Percentiles rank a stretch among this genome's conserved stretches.
Conservation (phyloP, 768 basidiomycete genomes). For the Nidularia pulvinata region DNA sequence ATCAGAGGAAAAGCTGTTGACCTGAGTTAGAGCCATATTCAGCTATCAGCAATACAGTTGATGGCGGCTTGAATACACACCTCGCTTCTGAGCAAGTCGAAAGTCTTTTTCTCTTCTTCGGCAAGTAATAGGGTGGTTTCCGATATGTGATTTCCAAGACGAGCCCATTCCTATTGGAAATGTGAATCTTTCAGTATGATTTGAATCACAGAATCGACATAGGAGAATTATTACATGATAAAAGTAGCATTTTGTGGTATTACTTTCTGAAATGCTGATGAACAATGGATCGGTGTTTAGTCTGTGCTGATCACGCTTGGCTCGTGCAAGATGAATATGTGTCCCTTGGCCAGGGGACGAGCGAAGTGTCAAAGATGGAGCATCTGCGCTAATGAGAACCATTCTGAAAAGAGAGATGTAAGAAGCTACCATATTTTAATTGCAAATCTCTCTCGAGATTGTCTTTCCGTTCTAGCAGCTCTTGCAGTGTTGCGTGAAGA, state of each 20-base stretch:
- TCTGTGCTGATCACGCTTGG: slow-evolving; percentile 58
- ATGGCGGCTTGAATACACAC: slow-evolving; percentile 26
- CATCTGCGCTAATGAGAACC: slow-evolving; percentile 36
- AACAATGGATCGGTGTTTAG: slow-evolving; percentile 51
- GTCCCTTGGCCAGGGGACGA: slow-evolving; percentile 68
- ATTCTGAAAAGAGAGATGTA: background rate
- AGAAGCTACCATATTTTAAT: slow-evolving; percentile 45
- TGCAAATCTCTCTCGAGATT: slow-evolving; percentile 57
- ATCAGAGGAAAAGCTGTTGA: slow-evolving; percentile 50
- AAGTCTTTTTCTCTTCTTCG: slow-evolving; percentile 70
- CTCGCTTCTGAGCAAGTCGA: slow-evolving; percentile 66
- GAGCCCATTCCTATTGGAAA: slow-evolving; percentile 76
- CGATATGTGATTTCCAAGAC: slow-evolving; percentile 67
- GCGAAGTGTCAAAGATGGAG: slow-evolving; percentile 74
- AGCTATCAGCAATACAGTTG: too few relatives aligned
- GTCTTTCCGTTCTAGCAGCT: slow-evolving; percentile 43
- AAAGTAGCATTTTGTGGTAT: slow-evolving; percentile 70
- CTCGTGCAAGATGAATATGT: slow-evolving; percentile 70
- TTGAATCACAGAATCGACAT: background rate
- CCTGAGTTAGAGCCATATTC: slow-evolving; percentile 34
- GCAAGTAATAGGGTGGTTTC: slow-evolving; percentile 53
- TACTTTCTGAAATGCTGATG: slow-evolving; percentile 57
- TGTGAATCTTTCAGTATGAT: background rate
- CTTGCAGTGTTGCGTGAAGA: slow-evolving; percentile 47
- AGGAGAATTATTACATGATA: slow-evolving; percentile 43